Evolutionary conservation across 768 basidiomycete species (phyloP).

Genomic region (Suillus subaureus): DNA sequence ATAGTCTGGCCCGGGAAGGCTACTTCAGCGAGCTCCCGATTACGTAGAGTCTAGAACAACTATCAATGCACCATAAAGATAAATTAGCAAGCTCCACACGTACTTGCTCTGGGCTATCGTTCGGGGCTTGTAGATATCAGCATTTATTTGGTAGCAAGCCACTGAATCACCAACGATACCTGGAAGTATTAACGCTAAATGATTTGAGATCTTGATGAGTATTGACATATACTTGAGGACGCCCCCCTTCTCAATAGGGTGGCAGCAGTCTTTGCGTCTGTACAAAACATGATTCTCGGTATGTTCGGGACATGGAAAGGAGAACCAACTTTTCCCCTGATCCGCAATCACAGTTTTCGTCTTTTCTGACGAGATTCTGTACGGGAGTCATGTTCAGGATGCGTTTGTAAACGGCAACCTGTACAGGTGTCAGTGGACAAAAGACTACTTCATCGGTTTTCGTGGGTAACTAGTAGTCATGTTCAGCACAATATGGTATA

Average conservation of each 20-base stretch:
- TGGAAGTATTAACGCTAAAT: constrained; percentile 84
- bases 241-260: constrained; percentile 45
- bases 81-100: not conserved
- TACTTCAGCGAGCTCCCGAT: constrained; percentile 59
- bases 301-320: not conserved
- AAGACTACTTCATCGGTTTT: constrained; percentile 94
- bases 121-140: constrained; percentile 49
- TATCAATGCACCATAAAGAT: not conserved
- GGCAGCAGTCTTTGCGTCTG: constrained; percentile 63
- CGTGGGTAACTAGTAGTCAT: constrained; percentile 63
- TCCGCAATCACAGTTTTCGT: constrained; percentile 75
- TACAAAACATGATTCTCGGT: constrained; percentile 25
- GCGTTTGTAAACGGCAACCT: constrained; percentile 73
- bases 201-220: constrained; percentile 88
- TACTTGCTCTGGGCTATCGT: constrained; percentile 72
- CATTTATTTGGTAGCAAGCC: constrained; percentile 6
- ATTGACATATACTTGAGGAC: constrained; percentile 80
- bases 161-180: constrained; percentile 41
- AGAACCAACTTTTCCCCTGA: constrained; percentile 53
- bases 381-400: constrained; percentile 67
- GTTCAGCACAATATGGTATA: not conserved
- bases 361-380: constrained; percentile 70
- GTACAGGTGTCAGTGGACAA: constrained; percentile 78
- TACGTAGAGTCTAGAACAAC: constrained; percentile 45
- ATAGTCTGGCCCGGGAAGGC: constrained; percentile 61